Conservation (phyloP, 2,329 filamentous ascomycete species). For the Paradendryphiella salina region DNA sequence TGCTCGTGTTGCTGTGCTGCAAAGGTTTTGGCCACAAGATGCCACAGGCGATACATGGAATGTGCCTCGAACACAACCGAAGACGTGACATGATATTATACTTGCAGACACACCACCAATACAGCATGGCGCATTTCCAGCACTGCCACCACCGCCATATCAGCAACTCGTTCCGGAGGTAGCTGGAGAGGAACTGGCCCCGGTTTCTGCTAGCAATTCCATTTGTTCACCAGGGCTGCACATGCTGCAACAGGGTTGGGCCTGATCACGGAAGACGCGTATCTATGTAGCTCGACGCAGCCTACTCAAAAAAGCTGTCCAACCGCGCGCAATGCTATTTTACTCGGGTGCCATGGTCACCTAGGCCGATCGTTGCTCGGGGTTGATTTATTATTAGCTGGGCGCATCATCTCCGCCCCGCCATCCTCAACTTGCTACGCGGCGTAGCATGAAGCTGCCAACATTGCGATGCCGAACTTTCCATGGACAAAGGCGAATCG, state of each 20-base stretch:
- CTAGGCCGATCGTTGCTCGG: slow-evolving; percentile 28
- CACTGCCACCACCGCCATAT: slow-evolving; percentile 41
- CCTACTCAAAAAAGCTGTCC: slow-evolving; percentile 24
- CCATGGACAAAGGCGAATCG: slow-evolving; percentile 47
- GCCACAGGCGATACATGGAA: background rate
- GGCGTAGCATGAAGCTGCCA: slow-evolving; percentile 27
- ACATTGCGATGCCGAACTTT: slow-evolving; percentile 45
- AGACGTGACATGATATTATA: slow-evolving; percentile 12
- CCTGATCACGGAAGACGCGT: slow-evolving; percentile 24
- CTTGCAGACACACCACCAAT: slow-evolving; percentile 4
- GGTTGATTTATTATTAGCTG: slow-evolving; percentile 43
- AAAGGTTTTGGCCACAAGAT: background rate
- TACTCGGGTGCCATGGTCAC: slow-evolving; percentile 20
- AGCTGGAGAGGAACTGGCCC: slow-evolving; percentile 25
- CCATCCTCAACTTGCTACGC: slow-evolving; percentile 24
- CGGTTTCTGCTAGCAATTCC: slow-evolving; percentile 20
- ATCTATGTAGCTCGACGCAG: slow-evolving; percentile 21
- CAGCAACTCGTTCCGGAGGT: slow-evolving; percentile 31
- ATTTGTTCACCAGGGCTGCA: slow-evolving; percentile 36
- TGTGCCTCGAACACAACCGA: background rate
- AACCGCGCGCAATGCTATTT: slow-evolving; percentile 26
- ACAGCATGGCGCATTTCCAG: slow-evolving; percentile 16
- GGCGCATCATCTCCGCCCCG: slow-evolving; percentile 26
- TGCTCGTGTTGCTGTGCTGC: background rate
- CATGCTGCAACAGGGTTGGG: slow-evolving; percentile 39